phyloP scores from a whole-genome alignment of 2,329 filamentous ascomycete genomes.

The Scopulariopsis brevicaulis region DNA sequence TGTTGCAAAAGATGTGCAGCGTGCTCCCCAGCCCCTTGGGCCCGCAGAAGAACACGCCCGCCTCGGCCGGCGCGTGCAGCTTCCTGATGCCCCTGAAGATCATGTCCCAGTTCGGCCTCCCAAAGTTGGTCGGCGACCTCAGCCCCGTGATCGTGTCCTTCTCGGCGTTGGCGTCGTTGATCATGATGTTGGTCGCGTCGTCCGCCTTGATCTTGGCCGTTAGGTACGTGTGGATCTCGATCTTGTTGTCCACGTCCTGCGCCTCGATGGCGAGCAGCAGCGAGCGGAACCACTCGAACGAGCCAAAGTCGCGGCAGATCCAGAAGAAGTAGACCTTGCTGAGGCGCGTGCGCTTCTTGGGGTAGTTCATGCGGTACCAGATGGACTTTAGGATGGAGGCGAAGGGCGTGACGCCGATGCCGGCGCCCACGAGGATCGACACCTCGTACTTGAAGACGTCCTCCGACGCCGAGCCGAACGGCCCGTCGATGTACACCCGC shows the following conservation, averaged over 20 bases:
- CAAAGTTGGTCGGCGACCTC: constrained; percentile 74
- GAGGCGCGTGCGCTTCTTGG: constrained; percentile 65
- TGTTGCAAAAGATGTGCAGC: constrained; percentile 76
- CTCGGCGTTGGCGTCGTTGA: constrained; percentile 77
- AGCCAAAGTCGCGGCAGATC: constrained; percentile 80
- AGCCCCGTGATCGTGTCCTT: constrained; percentile 78
- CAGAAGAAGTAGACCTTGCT: constrained; percentile 90
- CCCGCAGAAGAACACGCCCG: constrained; percentile 76
- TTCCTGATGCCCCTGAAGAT: constrained; percentile 77
- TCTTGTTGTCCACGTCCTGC: constrained; percentile 71
- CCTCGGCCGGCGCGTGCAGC: constrained; percentile 61
- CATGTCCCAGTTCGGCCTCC: constrained; percentile 82
- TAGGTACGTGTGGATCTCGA: constrained; percentile 83
- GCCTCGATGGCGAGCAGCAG: constrained; percentile 76
- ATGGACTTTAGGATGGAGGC: constrained; percentile 82
- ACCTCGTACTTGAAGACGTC: constrained; percentile 86
- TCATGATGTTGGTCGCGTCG: constrained; percentile 86
- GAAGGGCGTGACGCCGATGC: constrained; percentile 80
- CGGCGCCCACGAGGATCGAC: constrained; percentile 66
- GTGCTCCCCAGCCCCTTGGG: constrained; percentile 68
- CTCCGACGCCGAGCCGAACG: constrained; percentile 76
- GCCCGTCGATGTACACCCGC: constrained; percentile 72
- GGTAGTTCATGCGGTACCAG: constrained; percentile 89
- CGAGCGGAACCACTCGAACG: constrained; percentile 83
- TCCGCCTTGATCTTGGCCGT: constrained; percentile 80